Evolutionary conservation across 805 yeast genomes (phyloP).

Genomic region (Limtongia smithiae): DNA sequence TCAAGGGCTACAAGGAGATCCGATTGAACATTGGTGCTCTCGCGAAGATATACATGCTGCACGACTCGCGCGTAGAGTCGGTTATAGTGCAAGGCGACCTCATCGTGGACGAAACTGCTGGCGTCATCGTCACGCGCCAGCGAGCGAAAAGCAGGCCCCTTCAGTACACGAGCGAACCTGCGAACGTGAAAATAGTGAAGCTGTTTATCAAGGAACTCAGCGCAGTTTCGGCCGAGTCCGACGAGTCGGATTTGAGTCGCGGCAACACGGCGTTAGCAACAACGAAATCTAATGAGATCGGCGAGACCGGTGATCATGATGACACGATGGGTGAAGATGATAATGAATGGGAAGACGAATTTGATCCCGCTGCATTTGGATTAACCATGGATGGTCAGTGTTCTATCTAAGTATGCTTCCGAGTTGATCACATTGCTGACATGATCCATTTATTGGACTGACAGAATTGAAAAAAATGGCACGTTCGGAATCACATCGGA

Average conservation of each 20-base stretch:
- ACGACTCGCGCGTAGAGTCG: conserved; percentile 49
- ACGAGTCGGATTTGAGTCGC: too few species aligned
- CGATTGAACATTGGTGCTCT: conserved; percentile 65
- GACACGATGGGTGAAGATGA: conserved; percentile 29
- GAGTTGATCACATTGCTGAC: conserved; percentile 5
- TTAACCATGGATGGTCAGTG: conserved; percentile 23
- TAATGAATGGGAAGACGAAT: conserved; percentile 41
- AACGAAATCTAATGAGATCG: conserved; percentile 37
- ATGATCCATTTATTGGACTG: neutral
- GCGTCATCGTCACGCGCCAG: conserved; percentile 78
- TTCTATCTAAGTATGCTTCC: neutral
- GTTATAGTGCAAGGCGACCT: conserved; percentile 72
- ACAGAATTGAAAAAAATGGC: conserved; percentile 20
- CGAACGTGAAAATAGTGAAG: conserved; percentile 68
- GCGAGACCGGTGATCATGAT: conserved; percentile 31
- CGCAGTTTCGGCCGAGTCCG: conserved; percentile 56
- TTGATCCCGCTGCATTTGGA: conserved; percentile 32
- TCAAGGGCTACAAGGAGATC: conserved; percentile 74
- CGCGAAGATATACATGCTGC: conserved; percentile 58
- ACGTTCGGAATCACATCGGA: conserved; percentile 16
- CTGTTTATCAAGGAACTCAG: conserved; percentile 65
- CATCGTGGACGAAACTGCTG: conserved; percentile 54
- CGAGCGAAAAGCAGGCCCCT: conserved; percentile 63
- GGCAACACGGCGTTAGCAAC: too few species aligned
- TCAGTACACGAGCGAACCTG: conserved; percentile 60